Evolutionary conservation across 345 rosid genomes (phyloP), one percentile per base, ranked within the genome.

Genomic region (Corchorus capsularis): DNA sequence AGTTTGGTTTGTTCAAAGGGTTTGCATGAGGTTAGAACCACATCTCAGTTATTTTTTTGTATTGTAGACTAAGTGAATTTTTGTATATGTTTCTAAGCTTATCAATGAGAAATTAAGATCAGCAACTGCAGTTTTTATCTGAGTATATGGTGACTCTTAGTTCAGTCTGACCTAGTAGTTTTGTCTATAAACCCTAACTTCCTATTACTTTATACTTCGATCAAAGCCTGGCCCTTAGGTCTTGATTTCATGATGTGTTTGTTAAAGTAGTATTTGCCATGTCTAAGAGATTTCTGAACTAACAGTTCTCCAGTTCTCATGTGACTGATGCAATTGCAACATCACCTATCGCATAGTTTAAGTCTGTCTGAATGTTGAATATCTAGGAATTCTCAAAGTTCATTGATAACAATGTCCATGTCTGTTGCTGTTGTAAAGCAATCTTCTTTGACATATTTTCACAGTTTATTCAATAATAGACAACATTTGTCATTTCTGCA

Each of bases 1-100:
- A 85, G 86, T 92, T 86, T 81, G 90, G 83, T 35, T 77, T 82
- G 72, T n/a, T 79, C 73, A 73, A 74, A 81, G 85, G 55, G 65
- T 41, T 53, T 68, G 77, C 83, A 68, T 85, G 77, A 81, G 78
- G 60, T 75, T 83, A 37, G 52, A 41, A 46, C 72, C 67, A 69
- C 63, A 63, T 41, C 52, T 47, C 6, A 52, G 8, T 69, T 69
- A 61, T 56, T 35, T 32, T 77, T 61, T 69, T 63, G 68, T 77
- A 35, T 57, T 74, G 45, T 54, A 41, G 60, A 43, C 60, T 34
- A 56, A 72, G 60, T 64, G 43, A 41, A 66, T 53, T 75, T 54
- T 75, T 74, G 80, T 65, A 55, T 27, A 55, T 41, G 52, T 14
- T 69, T 76, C 68, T 77, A 50, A 5, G 64, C 64, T 70, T 71